Evolutionary conservation across 306 rosid species (phyloP).

Genomic region (Canavalia ensiformis): DNA sequence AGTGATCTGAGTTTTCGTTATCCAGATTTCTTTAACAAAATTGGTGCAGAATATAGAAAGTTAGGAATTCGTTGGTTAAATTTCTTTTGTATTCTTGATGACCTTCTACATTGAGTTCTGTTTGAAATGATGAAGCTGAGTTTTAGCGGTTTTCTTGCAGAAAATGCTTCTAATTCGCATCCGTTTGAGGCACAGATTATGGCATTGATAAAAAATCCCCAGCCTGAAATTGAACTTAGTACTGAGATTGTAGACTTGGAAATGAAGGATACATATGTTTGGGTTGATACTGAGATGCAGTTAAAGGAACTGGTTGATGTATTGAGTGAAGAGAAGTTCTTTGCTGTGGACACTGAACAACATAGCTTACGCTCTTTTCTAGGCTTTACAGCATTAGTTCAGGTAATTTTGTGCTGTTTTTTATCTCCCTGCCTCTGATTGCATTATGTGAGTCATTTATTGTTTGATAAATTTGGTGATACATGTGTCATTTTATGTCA

Average conservation of each 20-base stretch:
- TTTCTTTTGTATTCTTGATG: conserved; percentile 22
- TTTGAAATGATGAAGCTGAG: conserved; percentile 25
- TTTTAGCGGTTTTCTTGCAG: conserved; percentile 50
- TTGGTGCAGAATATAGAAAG: background rate
- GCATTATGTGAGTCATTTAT: background rate
- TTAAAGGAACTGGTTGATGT: conserved; percentile 65
- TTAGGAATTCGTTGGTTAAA: conserved; percentile 6
- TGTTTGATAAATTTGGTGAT: conserved; percentile 36
- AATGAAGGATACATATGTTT: conserved; percentile 63
- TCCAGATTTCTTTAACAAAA: conserved; percentile 23
- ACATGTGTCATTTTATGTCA: background rate
- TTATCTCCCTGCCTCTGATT: conserved; percentile 1
- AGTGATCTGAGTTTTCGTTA: background rate
- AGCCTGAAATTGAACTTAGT: conserved; percentile 56
- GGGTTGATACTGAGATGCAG: conserved; percentile 78
- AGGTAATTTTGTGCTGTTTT: conserved; percentile 56
- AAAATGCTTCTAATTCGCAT: conserved; percentile 60
- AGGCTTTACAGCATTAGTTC: conserved; percentile 87
- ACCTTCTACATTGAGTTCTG: conserved; percentile 14
- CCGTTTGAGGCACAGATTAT: conserved; percentile 77
- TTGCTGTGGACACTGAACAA: conserved; percentile 94
- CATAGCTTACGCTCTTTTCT: conserved; percentile 81
- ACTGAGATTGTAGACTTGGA: conserved; percentile 53
- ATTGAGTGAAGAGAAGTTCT: conserved; percentile 63
- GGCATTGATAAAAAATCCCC: conserved; percentile 55